Conservation (phyloP, 208 protist genomes). For the Leptomonas seymouri region DNA sequence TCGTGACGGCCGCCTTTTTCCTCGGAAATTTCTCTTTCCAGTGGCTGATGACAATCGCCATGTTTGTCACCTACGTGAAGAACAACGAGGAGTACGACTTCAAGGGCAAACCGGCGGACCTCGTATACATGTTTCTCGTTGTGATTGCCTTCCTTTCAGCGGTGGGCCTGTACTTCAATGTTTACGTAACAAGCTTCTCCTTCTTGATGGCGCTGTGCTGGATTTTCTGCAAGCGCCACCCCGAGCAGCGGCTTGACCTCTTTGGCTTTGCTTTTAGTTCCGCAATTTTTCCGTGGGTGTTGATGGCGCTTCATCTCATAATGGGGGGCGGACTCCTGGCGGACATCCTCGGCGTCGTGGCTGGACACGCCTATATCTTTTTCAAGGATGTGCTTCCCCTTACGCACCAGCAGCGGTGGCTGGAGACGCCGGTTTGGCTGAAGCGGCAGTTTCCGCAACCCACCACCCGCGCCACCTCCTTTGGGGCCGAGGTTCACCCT, state of each 20-base stretch:
- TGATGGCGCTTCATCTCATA: conserved; percentile 78
- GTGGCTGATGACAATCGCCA: conserved; percentile 81
- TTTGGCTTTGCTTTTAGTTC: conserved; percentile 85
- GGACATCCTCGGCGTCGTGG: conserved; percentile 74
- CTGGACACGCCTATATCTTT: conserved; percentile 83
- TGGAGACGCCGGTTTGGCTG: conserved; percentile 69
- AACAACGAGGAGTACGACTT: conserved; percentile 82
- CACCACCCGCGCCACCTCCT: conserved; percentile 15
- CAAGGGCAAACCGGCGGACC: conserved; percentile 73
- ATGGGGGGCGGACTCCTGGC: conserved; percentile 53
- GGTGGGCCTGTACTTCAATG: conserved; percentile 38
- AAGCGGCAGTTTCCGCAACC: conserved; percentile 33
- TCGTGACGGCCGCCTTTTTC: conserved; percentile 72
- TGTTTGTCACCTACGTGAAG: conserved; percentile 79
- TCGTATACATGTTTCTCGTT: conserved; percentile 78
- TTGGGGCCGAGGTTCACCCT: conserved; percentile 34
- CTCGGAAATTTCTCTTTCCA: conserved; percentile 80
- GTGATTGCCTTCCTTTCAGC: conserved; percentile 37
- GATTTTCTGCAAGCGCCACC: conserved; percentile 90
- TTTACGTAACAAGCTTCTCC: conserved; percentile 62
- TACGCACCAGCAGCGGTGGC: conserved; percentile 54
- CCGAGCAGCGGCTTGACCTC: conserved; percentile 53
- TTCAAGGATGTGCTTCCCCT: conserved; percentile 70
- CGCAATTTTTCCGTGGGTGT: conserved; percentile 81
- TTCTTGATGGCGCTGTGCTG: conserved; percentile 83